Base-by-base conservation (phyloP, 1,284 basidiomycete species). In the Fomitopsis betulina region DNA sequence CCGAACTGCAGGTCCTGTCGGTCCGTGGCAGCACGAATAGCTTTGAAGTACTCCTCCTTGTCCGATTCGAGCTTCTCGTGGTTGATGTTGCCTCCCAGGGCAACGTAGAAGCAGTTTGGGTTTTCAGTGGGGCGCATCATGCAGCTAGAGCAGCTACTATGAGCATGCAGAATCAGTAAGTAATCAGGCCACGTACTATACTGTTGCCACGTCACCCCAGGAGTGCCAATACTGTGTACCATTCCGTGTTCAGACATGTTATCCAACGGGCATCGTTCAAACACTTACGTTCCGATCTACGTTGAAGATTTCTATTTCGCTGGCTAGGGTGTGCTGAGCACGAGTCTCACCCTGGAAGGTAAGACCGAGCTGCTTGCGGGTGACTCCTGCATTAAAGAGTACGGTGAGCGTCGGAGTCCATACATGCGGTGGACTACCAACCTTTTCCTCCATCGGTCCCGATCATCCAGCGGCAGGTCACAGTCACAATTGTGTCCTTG, bases 401-500 rank as follows among this genome's bases (percentile, higher is more conserved):
- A 33, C 8, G 7, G 13, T 50, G 17, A 35, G 32, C 32, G 13
- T 33, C 9, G n/a, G 17, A 27, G 17, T 3, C 12, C 23, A 13
- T 25, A 35, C 13, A 21, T 30, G 12, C 15, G 37, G 10, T 38
- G 12, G 1, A 7, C 39, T 4, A 43, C 56, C 37, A 3, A 75
- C 75, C 70, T 63, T 63, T 65, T 7, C 69, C 75, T 7, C 76
- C 76, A 61, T 78, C 75, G 1, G 74, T 66, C 1, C 75, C 76
- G 12, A 76, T 62, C 0, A 78, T 43, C 37, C 64, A 75, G 1
- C 57, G 61, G 55, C 19, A 58, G 56, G 5, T 58, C 25, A 67
- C 53, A 54, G 25, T 62, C 40, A 66, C 63, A 2, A 39, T 33
- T 5, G 23, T 47, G 30, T 65, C 62, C 3, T 30, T n/a, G 6